A percentile compares a stretch with the other conserved stretches of the same genome.
Evolutionary conservation across 108 stramenopile species (phyloP).

Genomic region (Stephanodiscus triporus): DNA sequence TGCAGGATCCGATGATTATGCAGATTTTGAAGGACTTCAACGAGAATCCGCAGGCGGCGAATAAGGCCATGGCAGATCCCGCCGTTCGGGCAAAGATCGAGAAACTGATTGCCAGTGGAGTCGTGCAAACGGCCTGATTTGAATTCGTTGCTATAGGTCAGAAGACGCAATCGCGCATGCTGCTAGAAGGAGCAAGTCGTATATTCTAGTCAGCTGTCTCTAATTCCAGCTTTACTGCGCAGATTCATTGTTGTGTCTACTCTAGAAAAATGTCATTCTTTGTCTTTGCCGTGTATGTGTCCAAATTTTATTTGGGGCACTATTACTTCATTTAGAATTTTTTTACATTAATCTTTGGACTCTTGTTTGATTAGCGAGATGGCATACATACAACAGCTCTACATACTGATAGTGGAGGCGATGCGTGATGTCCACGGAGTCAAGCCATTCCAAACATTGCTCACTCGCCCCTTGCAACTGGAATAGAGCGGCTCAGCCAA

Average conservation of each 20-base stretch:
- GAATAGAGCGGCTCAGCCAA: not conserved
- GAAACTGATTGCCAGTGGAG: slow-evolving; percentile 97
- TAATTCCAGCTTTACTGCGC: not conserved
- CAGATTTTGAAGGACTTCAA: slow-evolving; percentile 94
- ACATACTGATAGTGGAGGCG: no score
- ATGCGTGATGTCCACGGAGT: no score
- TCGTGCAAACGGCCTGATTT: slow-evolving; percentile 80
- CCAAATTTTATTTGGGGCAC: no score
- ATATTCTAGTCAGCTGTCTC: not conserved
- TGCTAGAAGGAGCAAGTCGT: not conserved
- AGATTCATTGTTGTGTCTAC: not conserved
- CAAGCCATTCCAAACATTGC: no score
- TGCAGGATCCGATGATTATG: slow-evolving; percentile 95
- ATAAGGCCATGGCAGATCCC: slow-evolving; percentile 91
- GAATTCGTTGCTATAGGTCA: not conserved
- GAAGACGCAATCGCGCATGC: not conserved
- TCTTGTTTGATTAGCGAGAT: no score
- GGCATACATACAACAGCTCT: no score
- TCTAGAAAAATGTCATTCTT: no score
- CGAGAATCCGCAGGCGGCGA: slow-evolving; percentile 92
- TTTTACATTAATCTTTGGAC: no score
- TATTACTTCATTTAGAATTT: no score
- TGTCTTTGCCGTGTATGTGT: no score
- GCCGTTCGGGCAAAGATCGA: slow-evolving; percentile 93
- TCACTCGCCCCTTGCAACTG: no score